phyloP scores from a whole-genome alignment of 1,284 basidiomycete species.

The Leccinum pallidistipes region DNA sequence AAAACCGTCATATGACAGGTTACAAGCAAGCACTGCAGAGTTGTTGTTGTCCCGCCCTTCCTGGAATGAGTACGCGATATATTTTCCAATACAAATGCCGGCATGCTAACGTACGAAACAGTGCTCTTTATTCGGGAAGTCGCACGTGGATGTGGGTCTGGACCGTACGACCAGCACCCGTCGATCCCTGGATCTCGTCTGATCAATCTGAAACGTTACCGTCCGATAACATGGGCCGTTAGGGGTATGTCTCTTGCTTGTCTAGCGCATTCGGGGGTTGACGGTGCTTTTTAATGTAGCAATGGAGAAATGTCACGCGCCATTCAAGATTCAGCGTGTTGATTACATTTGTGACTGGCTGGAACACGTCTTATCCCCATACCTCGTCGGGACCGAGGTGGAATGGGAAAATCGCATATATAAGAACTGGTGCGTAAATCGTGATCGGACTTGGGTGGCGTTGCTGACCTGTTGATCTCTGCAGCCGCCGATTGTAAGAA shows the following conservation, averaged over 20 bases:
- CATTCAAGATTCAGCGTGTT: slow-evolving; percentile 33
- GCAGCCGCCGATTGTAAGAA: slow-evolving; percentile 14
- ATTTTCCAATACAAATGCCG: background rate
- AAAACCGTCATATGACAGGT: slow-evolving; percentile 33
- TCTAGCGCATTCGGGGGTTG: background rate
- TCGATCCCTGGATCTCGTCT: slow-evolving; percentile 25
- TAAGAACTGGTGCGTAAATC: slow-evolving; percentile 25
- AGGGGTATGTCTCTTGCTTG: slow-evolving; percentile 25
- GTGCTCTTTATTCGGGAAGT: slow-evolving; percentile 37
- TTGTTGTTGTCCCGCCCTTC: slow-evolving; percentile 36
- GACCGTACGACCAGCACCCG: slow-evolving; percentile 29
- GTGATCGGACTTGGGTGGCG: background rate
- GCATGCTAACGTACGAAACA: slow-evolving; percentile 13
- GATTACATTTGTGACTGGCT: slow-evolving; percentile 36
- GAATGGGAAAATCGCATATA: slow-evolving; percentile 35
- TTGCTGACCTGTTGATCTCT: background rate
- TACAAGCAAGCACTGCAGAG: slow-evolving; percentile 40
- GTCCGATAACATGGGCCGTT: slow-evolving; percentile 38
- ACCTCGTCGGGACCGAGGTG: slow-evolving; percentile 29
- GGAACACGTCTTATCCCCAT: slow-evolving; percentile 31
- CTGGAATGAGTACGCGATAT: slow-evolving; percentile 30
- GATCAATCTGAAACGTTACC: slow-evolving; percentile 37
- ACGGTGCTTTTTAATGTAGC: slow-evolving; percentile 15
- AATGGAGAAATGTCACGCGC: slow-evolving; percentile 37
- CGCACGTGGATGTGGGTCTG: slow-evolving; percentile 35